Evolutionary conservation across 2,329 filamentous ascomycete species (phyloP), one percentile per base, ranked within the genome.

Genomic region (Arthrobotrys conoides): DNA sequence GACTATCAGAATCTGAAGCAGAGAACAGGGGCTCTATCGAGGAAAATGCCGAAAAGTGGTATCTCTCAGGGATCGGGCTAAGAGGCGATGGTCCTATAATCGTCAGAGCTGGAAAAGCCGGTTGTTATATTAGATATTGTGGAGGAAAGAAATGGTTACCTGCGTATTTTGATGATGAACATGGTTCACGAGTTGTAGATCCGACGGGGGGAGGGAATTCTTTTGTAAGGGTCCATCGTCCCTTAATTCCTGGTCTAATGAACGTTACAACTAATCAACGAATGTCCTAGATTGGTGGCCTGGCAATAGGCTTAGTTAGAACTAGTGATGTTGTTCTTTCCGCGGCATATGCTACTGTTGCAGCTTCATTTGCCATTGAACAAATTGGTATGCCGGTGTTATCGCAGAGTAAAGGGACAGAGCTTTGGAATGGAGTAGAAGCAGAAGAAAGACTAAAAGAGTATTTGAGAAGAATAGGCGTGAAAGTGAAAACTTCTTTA

Each of bases 151-250:
- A 87, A 76, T 97, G 93, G 92, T 85, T 97, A 24, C 93, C 92
- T 12, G 92, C 94, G 6, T 95, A 91, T 83, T 92, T 94, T 82
- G 84, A 84, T 22, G 79, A 76, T 12, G 78, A 82, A 6, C 72
- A 83, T 4, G 83, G 79, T 46, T 83, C 83, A 0, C 89, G 86
- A 73, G 93, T 97, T 0, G 86, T 96, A n/a, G 96, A 98, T 84
- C 94, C 95, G 0, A 98, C 96, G 0, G 96, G 96, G 9, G 96
- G 94, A 20, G 96, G 96, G 0, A 99, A 99, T 84, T 91, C 92
- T 0, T 98, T 97, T 82, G 86, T 97, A 8, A 89, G 90, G 44
- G 63, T 24, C 27, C 12, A 61, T 30, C 0, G 8, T 46, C 44
- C 44, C 44, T 46, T 46, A 20, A n/a, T n/a, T n/a, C 44, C 20